These are phyloP conservation scores for Nakazawaea ishiwadae DNA, from an alignment of 805 yeast species.

Conservation along the genomic window DNA sequence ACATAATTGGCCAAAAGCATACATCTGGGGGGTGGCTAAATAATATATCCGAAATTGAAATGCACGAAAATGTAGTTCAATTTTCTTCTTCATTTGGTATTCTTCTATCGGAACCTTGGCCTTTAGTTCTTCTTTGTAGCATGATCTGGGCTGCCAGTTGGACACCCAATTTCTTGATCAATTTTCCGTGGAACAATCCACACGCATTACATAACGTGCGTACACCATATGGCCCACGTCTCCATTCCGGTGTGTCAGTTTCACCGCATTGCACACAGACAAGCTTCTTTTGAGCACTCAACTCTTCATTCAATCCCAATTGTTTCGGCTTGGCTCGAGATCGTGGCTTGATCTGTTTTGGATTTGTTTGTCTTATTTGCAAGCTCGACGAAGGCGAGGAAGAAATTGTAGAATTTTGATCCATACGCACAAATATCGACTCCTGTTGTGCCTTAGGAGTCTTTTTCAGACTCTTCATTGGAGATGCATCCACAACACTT, in stretches of 20 bases:
- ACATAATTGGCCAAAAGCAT: too few species aligned
- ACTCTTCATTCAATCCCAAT: slow-evolving; percentile 26
- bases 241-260: slow-evolving; percentile 85
- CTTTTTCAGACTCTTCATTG: background rate
- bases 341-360: too few species aligned
- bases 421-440: background rate
- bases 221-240: slow-evolving; percentile 82
- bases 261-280: slow-evolving; percentile 70
- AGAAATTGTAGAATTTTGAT: background rate
- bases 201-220: slow-evolving; percentile 89
- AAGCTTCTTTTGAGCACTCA: slow-evolving; percentile 25
- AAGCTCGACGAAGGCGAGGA: background rate
- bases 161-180: slow-evolving; percentile 43
- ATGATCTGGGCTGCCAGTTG: slow-evolving; percentile 35
- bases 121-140: slow-evolving; percentile 23
- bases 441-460: too few species aligned
- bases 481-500: background rate
- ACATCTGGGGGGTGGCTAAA: too few species aligned
- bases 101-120: slow-evolving; percentile 25
- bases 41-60: too few species aligned
- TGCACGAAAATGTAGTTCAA: too few species aligned
- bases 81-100: slow-evolving; percentile 15
- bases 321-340: background rate
- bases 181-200: slow-evolving; percentile 70
- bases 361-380: background rate